Evolutionary conservation across 2,329 filamentous ascomycete genomes (phyloP).

Genomic region (Microcera coccophila): DNA sequence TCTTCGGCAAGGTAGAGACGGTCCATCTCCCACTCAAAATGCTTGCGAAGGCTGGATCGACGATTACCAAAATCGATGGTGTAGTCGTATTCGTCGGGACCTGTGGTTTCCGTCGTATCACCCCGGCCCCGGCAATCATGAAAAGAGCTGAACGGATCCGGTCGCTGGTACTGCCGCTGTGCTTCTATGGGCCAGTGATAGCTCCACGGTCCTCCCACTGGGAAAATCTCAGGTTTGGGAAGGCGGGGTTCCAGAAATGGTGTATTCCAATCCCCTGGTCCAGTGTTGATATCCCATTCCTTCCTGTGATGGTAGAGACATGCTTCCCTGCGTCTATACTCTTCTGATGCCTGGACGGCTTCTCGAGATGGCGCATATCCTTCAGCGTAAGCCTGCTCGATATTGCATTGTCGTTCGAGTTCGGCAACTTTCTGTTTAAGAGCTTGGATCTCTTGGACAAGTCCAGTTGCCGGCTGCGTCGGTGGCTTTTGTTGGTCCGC

Average conservation of each 20-base stretch:
- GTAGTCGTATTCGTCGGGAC: slow-evolving; percentile 1
- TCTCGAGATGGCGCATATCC: too few relatives aligned
- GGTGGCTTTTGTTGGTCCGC: too few relatives aligned
- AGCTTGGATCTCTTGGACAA: neutral
- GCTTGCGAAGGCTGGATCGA: slow-evolving; percentile 7
- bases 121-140: neutral
- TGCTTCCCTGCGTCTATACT: neutral
- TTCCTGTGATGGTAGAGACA: neutral
- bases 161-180: neutral
- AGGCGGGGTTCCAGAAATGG: too few relatives aligned
- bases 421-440: neutral
- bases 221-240: too few relatives aligned
- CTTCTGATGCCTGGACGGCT: neutral
- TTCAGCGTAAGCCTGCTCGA: too few relatives aligned
- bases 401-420: neutral
- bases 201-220: too few relatives aligned
- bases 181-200: too few relatives aligned
- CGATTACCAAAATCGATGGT: slow-evolving; percentile 5
- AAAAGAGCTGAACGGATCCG: neutral
- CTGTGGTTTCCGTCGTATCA: neutral
- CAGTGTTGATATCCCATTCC: too few relatives aligned
- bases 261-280: too few relatives aligned
- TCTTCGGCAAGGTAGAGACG: slow-evolving; percentile 8
- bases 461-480: neutral
- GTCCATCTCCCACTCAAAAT: slow-evolving; percentile 15